phyloP scores from a whole-genome alignment of 2,329 filamentous ascomycete species.

The Tricladium varicosporioides region DNA sequence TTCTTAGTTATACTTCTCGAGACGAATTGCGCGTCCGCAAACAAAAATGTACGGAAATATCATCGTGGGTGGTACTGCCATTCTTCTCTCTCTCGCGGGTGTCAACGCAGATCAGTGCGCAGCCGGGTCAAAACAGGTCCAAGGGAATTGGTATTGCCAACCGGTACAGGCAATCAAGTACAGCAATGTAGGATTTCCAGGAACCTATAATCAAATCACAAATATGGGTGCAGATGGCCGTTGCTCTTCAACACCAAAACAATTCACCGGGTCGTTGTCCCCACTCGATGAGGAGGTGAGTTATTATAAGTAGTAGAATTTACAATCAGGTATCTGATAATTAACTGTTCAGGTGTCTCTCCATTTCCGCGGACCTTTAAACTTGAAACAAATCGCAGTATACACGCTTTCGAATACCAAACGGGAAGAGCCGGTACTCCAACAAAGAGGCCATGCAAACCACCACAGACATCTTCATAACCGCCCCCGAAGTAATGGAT shows the following conservation, averaged over 20 bases:
- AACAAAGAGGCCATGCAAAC: constrained; percentile 42
- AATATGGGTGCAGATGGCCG: constrained; percentile 53
- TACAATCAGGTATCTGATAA: neutral
- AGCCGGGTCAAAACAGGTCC: constrained; percentile 32
- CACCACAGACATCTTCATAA: constrained; percentile 48
- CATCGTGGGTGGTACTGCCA: neutral
- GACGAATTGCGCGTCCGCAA: neutral
- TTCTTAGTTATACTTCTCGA: neutral
- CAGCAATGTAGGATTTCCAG: constrained; percentile 55
- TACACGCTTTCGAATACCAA: constrained; percentile 52
- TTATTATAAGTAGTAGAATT: constrained; percentile 2
- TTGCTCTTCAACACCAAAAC: constrained; percentile 51
- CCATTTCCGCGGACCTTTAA: constrained; percentile 69
- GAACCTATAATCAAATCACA: constrained; percentile 63
- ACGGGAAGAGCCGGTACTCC: constrained; percentile 35
- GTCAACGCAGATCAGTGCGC: constrained; percentile 21
- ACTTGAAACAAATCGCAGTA: constrained; percentile 65
- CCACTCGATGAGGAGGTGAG: constrained; percentile 71
- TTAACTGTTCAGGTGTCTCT: constrained; percentile 57
- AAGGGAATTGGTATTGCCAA: constrained; percentile 66
- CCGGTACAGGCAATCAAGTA: constrained; percentile 67
- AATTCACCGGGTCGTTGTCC: constrained; percentile 60
- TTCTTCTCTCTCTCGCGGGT: neutral
- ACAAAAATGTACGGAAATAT: neutral
- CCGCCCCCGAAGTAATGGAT: constrained; percentile 33